A percentile compares a stretch with the other conserved stretches of the same genome.
phyloP scores from a whole-genome alignment of 306 rosid genomes.

The Dryas octopetala region DNA sequence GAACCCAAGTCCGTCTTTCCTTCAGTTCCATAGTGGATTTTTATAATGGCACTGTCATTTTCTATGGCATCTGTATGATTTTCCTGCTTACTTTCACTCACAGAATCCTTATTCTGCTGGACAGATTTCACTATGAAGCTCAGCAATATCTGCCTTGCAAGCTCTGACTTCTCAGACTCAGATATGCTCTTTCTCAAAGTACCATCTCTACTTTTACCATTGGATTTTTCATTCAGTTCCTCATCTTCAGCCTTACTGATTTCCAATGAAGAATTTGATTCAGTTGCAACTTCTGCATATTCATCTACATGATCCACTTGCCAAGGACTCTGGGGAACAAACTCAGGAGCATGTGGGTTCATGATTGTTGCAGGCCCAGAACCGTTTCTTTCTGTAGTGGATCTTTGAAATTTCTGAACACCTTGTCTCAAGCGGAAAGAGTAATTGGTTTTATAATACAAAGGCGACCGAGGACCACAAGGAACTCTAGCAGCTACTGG shows the following conservation, averaged over 20 bases:
- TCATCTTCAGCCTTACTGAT: constrained; percentile 24
- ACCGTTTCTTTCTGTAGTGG: constrained; percentile 50
- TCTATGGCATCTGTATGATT: constrained; percentile 59
- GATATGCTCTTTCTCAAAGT: constrained; percentile 49
- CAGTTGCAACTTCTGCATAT: constrained; percentile 28
- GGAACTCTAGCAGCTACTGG: constrained; percentile 79
- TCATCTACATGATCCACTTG: constrained; percentile 43
- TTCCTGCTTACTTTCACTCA: constrained; percentile 43
- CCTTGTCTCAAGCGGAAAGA: constrained; percentile 73
- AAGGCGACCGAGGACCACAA: constrained; percentile 83
- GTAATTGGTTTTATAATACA: constrained; percentile 67
- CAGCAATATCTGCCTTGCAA: constrained; percentile 87
- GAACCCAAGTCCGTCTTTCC: constrained; percentile 39
- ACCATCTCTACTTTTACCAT: constrained; percentile 20
- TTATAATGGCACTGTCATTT: constrained; percentile 78
- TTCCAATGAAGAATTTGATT: constrained; percentile 31
- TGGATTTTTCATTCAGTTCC: constrained; percentile 30
- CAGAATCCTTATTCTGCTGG: constrained; percentile 54
- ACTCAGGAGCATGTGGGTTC: constrained; percentile 97
- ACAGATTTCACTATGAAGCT: constrained; percentile 86
- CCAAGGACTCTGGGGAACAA: constrained; percentile 66
- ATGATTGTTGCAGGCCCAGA: constrained; percentile 61
- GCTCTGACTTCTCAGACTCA: constrained; percentile 70
- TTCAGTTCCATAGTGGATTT: constrained; percentile 59
- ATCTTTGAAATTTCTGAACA: constrained; percentile 38